Evolutionary conservation across 768 basidiomycete species (phyloP), one percentile per base, ranked within the genome.

Genomic region (Russula brevipes): DNA sequence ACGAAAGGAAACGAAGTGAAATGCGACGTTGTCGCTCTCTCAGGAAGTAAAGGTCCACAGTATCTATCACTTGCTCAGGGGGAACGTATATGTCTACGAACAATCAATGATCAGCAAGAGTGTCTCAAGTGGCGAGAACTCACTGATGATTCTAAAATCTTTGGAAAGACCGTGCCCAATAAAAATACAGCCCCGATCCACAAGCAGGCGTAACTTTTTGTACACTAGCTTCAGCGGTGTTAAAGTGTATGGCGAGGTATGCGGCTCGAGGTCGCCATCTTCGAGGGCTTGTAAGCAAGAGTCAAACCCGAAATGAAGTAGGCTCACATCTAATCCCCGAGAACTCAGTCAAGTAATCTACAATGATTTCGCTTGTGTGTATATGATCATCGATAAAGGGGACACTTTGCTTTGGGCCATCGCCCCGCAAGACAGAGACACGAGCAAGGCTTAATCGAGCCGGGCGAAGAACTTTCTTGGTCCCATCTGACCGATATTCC

Each of bases 331-430:
- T 86, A 54, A 98, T 96, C 1, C 97, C 97, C 10, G 96, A 98
- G 71, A 87, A 98, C 73, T 98, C 95, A 0, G 97, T 99, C 68
- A 99, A 75, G 72, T 98, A 98, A 75, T 99, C 94, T 33, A 97
- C 93, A 54, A 99, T 93, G 6, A 84, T 81, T 70, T 98, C 96
- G 68, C 92, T 96, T 2, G 94, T 97, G 69, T 97, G 92, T 42
- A 98, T 98, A 70, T 99, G 91, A 70, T 99, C 97, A 69, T 98
- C 97, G 68, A 99, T 97, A 75, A 98, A 97, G 2, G 97, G 96
- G 12, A 88, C 72, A 4, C 91, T 91, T 70, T 89, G 85, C 64
- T 85, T 85, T 0, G 80, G 80, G 0, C 93, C 94, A 69, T 88
- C 81, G 2, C 96, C 95, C 11, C 97, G 84, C 50, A 98, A 74